phyloP scores from a whole-genome alignment of 441 rosid species.

The Mallotus repandus region DNA sequence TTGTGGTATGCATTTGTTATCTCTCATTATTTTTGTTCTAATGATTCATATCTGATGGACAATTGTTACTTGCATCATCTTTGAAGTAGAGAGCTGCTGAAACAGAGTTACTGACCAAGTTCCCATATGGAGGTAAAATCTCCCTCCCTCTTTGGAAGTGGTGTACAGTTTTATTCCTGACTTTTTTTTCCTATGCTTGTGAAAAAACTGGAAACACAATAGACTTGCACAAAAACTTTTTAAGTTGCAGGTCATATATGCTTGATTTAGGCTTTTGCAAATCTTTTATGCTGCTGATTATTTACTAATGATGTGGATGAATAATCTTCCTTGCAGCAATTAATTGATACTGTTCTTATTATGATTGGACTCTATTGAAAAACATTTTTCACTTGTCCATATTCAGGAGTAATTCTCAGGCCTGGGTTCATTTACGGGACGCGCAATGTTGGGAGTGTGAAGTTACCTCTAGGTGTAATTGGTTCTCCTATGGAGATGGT shows the following conservation, averaged over 20 bases:
- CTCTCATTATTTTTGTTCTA: no score
- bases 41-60: not conserved
- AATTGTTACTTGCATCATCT: slow-evolving; percentile 20
- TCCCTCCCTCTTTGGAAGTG: slow-evolving; percentile 2
- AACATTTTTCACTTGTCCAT: slow-evolving; percentile 15
- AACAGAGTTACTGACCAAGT: slow-evolving; percentile 80
- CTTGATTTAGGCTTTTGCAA: slow-evolving; percentile 1
- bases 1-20: not conserved
- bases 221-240: not conserved
- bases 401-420: slow-evolving; percentile 83
- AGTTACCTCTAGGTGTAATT: slow-evolving; percentile 65
- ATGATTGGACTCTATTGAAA: not conserved
- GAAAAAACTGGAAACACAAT: not conserved
- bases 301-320: not conserved
- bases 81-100: slow-evolving; percentile 83
- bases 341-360: not conserved
- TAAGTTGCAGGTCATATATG: not conserved
- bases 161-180: not conserved
- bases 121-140: slow-evolving; percentile 74
- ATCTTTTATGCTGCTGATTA: not conserved
- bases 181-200: not conserved
- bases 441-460: slow-evolving; percentile 67
- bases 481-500: slow-evolving; percentile 89
- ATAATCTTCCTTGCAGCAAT: not conserved
- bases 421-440: slow-evolving; percentile 96